Base-by-base conservation (phyloP, 495 filamentous ascomycete species). In the Emericellopsis terricola region DNA sequence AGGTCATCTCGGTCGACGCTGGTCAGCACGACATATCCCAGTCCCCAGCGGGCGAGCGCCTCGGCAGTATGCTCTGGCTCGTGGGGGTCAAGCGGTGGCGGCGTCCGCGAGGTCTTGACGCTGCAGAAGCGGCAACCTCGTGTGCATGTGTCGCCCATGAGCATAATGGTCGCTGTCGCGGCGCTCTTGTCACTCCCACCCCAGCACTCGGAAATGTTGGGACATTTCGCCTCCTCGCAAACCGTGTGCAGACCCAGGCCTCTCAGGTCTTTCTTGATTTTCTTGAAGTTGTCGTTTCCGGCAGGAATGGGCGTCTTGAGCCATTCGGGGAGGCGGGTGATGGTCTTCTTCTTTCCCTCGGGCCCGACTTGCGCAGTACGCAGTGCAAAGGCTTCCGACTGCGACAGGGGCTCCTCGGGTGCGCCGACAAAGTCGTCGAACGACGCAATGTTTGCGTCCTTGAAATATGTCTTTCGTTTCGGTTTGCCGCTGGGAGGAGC, bases 141-240 rank as follows among this genome's bases (percentile, higher is more conserved):
- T 7, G 89, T 97, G 57, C 89, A 97, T 5, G 89, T 94, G 48
- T 97, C 89, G 41, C 89, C 89, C 87, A 96, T 94, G 5, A 96
- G 64, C 91, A 97, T 96, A 59, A 97, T 96, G 7, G 89, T 97
- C 0, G 91, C 89, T 17, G 89, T 97, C 1, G 91, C 91, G 15
- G 82, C 75, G 31, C 74, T 69, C 59, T 93, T 94, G 53, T 78
- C 71, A 44, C 59, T 67, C 21, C 89, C 89, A 37, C 89, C 89
- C 89, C 89, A 97, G 64, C 89, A 97, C 52, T 93, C 84, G 41
- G 77, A 82, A 33, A 97, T 96, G 52, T 97, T 97, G 28, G 89
- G 89, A 52, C 89, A 97, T 19, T 85, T 71, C 11, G 89, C 89
- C 59, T 97, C 91, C 58, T 97, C 89, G 53, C 89, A 97, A 10